Percentiles rank a stretch among this genome's conserved stretches.
Conservation (phyloP, 192 early-diverging fungal genomes). For the Backusella sp. region DNA sequence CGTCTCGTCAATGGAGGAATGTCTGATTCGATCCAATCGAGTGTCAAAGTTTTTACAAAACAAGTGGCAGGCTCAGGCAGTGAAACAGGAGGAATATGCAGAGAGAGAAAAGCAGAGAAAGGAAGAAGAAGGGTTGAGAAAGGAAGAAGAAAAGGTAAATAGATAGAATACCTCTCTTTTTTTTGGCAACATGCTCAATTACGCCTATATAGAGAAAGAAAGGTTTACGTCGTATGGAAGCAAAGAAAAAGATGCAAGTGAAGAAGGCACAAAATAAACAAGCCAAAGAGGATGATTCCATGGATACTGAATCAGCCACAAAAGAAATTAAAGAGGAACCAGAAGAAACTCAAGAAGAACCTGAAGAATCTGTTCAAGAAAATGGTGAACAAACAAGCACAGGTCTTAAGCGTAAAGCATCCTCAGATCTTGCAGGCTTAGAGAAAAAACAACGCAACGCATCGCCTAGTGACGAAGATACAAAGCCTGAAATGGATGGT, state of each 20-base stretch:
- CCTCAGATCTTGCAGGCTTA: neutral
- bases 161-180: too few species aligned
- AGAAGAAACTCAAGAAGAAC: neutral
- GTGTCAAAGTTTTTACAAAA: slow-evolving; percentile 6
- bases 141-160: neutral
- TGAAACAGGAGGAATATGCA: neutral
- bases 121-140: neutral
- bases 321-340: too few species aligned
- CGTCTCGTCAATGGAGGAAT: slow-evolving; percentile 14
- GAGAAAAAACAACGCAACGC: neutral
- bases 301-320: neutral
- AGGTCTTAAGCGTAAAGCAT: neutral
- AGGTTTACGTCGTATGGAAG: slow-evolving; percentile 7
- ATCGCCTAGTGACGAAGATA: neutral
- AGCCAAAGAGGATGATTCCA: neutral
- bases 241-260: neutral
- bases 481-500: neutral
- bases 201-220: neutral
- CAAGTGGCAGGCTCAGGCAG: slow-evolving; percentile 20
- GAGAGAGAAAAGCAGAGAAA: neutral
- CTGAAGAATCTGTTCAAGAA: neutral
- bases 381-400: neutral
- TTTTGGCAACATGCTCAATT: neutral
- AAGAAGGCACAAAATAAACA: neutral
- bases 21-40: slow-evolving; percentile 21